Conservation (phyloP, 179 eudicot genomes). For the Pouteria campechiana region DNA sequence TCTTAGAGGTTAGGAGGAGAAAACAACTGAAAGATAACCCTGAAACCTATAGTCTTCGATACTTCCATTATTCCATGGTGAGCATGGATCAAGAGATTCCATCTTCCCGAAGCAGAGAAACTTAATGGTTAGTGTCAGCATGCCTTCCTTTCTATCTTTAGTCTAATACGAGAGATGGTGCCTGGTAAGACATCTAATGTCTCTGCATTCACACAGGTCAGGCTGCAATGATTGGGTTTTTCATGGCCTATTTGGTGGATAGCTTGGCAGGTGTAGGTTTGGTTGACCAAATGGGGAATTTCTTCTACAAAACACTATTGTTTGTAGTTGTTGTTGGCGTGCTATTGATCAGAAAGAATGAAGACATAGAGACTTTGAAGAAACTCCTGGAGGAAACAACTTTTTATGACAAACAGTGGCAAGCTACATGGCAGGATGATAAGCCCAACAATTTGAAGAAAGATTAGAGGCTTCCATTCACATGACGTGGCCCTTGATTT, state of each 20-base stretch:
- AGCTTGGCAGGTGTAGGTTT: conserved; percentile 35
- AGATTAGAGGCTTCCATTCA: too few species aligned
- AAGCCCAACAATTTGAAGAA: conserved; percentile 1
- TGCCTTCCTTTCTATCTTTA: background rate
- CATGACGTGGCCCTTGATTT: too few species aligned
- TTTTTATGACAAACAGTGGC: conserved; percentile 50
- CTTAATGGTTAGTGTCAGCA: conserved; percentile 42
- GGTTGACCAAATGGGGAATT: conserved; percentile 38
- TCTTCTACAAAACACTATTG: conserved; percentile 29
- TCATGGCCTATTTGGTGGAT: conserved; percentile 42
- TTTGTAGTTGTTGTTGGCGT: conserved; percentile 25
- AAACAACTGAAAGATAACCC: conserved; percentile 66
- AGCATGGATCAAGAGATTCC: conserved; percentile 83
- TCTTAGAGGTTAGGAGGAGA: conserved; percentile 67
- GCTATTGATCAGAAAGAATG: conserved; percentile 20
- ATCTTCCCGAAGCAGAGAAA: conserved; percentile 85
- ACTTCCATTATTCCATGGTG: conserved; percentile 84
- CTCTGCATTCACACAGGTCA: conserved; percentile 14
- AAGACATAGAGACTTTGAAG: conserved; percentile 19
- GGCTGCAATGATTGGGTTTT: conserved; percentile 48
- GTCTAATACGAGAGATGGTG: background rate
- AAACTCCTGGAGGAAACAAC: conserved; percentile 35
- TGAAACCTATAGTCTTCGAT: conserved; percentile 52
- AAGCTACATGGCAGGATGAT: conserved; percentile 39
- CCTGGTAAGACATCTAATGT: background rate